Evolutionary conservation across 2,329 filamentous ascomycete species (phyloP), one percentile per base, ranked within the genome.

Genomic region (Pyrenophora graminea): DNA sequence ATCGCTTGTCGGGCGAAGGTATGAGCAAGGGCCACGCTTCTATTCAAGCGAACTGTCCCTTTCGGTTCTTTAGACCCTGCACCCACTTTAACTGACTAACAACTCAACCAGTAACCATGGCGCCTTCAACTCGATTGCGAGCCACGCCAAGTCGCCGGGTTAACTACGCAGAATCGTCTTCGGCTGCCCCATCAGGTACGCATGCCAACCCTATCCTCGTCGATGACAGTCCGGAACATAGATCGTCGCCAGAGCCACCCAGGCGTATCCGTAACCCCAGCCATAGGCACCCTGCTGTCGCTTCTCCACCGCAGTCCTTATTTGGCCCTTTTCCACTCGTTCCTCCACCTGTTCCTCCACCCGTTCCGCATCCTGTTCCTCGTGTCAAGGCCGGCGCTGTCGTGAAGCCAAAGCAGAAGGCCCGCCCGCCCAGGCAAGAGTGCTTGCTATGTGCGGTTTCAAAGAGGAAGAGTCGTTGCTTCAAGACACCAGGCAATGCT

Each of bases 401-500:
- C 5, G 10, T 34, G 0, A 51, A 61, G 25, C 21, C 49, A 5
- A 49, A 51, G 32, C 48, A 53, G 49, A 52, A 51, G n/a, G 23
- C 23, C n/a, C 45, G 31, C 10, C 46, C 49, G 10, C 19, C 33
- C 9, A 55, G 53, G 39, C 60, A 45, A 25, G 59, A 66, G 19
- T 67, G 66, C 44, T 17, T 39, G 4, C 53, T 68, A 21, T 68
- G 66, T 36, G 55, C 40, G 6, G 33, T 25, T 3, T 32, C 37
- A 3, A 61, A 61, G 39, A 13, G 3, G 37, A 53, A 50, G 1
- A n/a, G 41, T 3, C 53, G 39, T 9, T 40, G 18, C 8, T 66
- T 64, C 56, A 59, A 48, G 17, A 32, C 33, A 1, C 15, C 51
- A 9, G 17, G 30, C 4, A 31, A 48, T n/a, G 32, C 21, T 2